Percentiles rank a stretch among this genome's conserved stretches.
Evolutionary conservation across 768 basidiomycete genomes (phyloP).

Genomic region (Obba rivulosa): DNA sequence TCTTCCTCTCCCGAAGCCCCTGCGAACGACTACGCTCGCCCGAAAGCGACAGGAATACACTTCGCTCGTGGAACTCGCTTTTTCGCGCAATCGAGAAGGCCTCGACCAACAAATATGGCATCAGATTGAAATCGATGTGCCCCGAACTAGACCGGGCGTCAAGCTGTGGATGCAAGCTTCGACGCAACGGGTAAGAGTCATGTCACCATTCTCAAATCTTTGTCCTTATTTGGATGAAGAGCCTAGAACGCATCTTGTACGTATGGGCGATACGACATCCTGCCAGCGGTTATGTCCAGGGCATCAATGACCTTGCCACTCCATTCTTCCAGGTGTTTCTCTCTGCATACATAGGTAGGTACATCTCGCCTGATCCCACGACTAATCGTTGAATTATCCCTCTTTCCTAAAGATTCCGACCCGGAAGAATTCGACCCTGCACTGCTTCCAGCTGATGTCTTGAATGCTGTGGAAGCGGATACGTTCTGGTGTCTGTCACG

Average conservation of each 20-base stretch:
- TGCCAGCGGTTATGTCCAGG: constrained; percentile 97
- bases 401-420: constrained; percentile 61
- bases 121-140: constrained; percentile 98
- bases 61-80: constrained; percentile 84
- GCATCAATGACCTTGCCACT: constrained; percentile 96
- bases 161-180: constrained; percentile 85
- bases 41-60: constrained; percentile 91
- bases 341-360: constrained; percentile 85
- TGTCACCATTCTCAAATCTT: constrained; percentile 2
- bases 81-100: constrained; percentile 77
- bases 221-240: constrained; percentile 39
- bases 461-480: constrained; percentile 92
- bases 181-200: constrained; percentile 73
- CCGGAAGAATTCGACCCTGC: constrained; percentile 86
- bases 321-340: constrained; percentile 98
- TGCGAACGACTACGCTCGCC: constrained; percentile 70
- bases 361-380: neutral
- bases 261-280: constrained; percentile 99
- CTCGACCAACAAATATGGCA: constrained; percentile 99
- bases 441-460: constrained; percentile 58
- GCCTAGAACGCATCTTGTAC: constrained; percentile 91
- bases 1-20: constrained; percentile 75
- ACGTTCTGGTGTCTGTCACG: constrained; percentile 98
- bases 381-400: neutral
- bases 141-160: constrained; percentile 89